These are phyloP conservation scores for Fistulifera pelliculosa DNA, from an alignment of 108 stramenopile genomes.

Conservation along the genomic window DNA sequence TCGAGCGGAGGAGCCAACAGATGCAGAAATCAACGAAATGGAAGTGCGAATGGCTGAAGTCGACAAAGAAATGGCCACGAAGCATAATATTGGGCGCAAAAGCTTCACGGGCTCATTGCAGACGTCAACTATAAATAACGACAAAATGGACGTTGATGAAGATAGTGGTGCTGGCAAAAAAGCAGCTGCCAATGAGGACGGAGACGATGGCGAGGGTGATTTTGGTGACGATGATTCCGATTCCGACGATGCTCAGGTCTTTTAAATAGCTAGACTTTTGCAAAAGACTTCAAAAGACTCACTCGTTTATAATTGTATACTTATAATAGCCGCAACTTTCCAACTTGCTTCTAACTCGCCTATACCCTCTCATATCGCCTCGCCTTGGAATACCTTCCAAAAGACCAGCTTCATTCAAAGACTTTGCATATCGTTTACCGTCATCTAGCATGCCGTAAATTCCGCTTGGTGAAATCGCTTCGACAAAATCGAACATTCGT, in stretches of 20 bases:
- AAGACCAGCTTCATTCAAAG: slow-evolving; percentile 48
- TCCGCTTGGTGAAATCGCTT: slow-evolving; percentile 47
- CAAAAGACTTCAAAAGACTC: no score
- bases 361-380: not conserved
- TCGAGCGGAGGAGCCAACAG: slow-evolving; percentile 34
- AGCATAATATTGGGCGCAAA: slow-evolving; percentile 23
- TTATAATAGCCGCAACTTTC: no score
- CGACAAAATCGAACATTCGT: slow-evolving; percentile 39
- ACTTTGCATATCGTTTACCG: slow-evolving; percentile 47
- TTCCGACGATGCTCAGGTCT: no score
- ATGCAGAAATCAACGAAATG: slow-evolving; percentile 41
- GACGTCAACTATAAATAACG: not conserved
- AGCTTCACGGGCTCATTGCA: not conserved
- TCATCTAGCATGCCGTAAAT: slow-evolving; percentile 61
- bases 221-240: slow-evolving; percentile 15
- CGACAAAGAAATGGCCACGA: slow-evolving; percentile 58
- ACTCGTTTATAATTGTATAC: no score
- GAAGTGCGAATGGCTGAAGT: slow-evolving; percentile 60
- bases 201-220: slow-evolving; percentile 14
- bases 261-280: no score
- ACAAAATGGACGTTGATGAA: not conserved
- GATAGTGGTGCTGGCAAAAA: not conserved
- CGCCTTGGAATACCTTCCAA: slow-evolving; percentile 24
- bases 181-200: not conserved
- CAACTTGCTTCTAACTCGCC: no score